Evolutionary conservation across 2,329 filamentous ascomycete species (phyloP).

Genomic region (Diplodia intermedia): DNA sequence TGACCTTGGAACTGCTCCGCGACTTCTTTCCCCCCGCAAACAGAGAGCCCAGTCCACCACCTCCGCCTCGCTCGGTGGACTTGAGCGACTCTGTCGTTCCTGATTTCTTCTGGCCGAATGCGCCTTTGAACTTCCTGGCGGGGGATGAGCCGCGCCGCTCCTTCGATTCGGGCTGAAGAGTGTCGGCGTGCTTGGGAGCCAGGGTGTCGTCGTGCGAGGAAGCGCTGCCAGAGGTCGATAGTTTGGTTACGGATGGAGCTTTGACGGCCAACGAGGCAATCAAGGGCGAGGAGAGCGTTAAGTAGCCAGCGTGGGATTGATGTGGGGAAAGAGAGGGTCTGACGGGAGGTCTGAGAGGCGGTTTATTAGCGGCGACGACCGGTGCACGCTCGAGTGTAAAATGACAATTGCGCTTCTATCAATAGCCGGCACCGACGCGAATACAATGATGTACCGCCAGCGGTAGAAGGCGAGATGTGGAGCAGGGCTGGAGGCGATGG

Average conservation of each 20-base stretch:
- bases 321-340: constrained; percentile 55
- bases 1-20: constrained; percentile 33
- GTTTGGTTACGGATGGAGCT: constrained; percentile 43
- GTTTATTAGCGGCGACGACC: constrained; percentile 40
- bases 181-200: constrained; percentile 44
- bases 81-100: constrained; percentile 47
- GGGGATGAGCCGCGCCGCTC: constrained; percentile 71
- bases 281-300: constrained; percentile 59
- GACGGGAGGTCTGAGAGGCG: constrained; percentile 41
- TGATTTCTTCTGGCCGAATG: constrained; percentile 60
- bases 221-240: constrained; percentile 43
- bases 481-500: constrained; percentile 32
- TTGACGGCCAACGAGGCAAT: constrained; percentile 52
- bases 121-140: constrained; percentile 73
- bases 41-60: constrained; percentile 52
- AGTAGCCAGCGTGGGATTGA: constrained; percentile 56
- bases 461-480: constrained; percentile 31
- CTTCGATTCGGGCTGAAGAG: constrained; percentile 39
- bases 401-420: constrained; percentile 18
- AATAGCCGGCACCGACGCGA: constrained; percentile 15
- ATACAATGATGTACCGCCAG: constrained; percentile 33
- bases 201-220: constrained; percentile 38
- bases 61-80: constrained; percentile 52
- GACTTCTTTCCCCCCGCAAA: constrained; percentile 49
- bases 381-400: constrained; percentile 15